Evolutionary conservation across 345 rosid genomes (phyloP).

Genomic region (Corchorus olitorius): DNA sequence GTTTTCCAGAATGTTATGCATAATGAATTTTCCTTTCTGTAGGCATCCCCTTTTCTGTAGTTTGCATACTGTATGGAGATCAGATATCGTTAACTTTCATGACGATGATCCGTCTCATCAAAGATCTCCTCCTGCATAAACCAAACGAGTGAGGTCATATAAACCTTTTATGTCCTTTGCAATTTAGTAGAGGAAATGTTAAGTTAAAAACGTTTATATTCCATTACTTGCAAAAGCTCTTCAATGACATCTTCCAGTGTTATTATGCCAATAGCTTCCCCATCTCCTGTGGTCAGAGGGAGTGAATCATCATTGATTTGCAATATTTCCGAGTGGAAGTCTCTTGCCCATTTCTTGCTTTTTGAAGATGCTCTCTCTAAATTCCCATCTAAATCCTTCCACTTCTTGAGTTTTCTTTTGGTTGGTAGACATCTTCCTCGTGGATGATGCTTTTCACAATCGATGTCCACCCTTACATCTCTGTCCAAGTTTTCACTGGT

Average conservation of each 20-base stretch:
- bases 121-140: slow-evolving; percentile 63
- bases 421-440: slow-evolving; percentile 29
- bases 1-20: background rate
- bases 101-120: slow-evolving; percentile 61
- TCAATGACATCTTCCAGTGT: slow-evolving; percentile 72
- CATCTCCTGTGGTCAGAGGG: slow-evolving; percentile 32
- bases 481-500: slow-evolving; percentile 18
- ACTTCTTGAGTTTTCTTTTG: slow-evolving; percentile 41
- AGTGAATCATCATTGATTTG: slow-evolving; percentile 36
- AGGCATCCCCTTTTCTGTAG: background rate
- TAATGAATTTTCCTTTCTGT: background rate
- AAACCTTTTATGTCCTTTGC: background rate
- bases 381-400: slow-evolving; percentile 35
- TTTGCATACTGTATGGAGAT: background rate
- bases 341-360: slow-evolving; percentile 54
- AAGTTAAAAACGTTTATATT: background rate
- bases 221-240: slow-evolving; percentile 59
- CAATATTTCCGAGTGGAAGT: slow-evolving; percentile 41
- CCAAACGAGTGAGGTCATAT: background rate
- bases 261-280: slow-evolving; percentile 55
- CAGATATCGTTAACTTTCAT: slow-evolving; percentile 22
- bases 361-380: slow-evolving; percentile 29
- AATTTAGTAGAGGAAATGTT: background rate
- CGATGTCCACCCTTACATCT: slow-evolving; percentile 45
- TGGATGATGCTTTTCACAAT: slow-evolving; percentile 25